Base-by-base conservation (phyloP, 352 stramenopile species). In the Globisporangium middletonii region DNA sequence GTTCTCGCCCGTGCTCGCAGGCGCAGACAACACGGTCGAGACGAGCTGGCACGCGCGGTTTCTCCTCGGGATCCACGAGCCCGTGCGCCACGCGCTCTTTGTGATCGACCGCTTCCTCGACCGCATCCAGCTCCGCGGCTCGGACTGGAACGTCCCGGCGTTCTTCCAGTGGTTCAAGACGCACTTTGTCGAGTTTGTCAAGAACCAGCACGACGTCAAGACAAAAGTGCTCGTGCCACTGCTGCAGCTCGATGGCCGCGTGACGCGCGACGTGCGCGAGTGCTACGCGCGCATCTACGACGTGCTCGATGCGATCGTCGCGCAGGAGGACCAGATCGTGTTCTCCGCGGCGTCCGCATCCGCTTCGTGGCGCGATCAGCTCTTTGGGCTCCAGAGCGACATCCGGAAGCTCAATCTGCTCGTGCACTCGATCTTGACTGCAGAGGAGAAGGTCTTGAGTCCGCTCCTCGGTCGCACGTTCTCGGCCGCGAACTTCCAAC, bases 151-250 rank as follows among this genome's bases (percentile, higher is more conserved):
- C 53, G 73, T 84, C 26, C 55, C 54, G 28, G 83, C 87, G 65
- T 92, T 92, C 60, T 92, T 94, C 56, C 54, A 51, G 27, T 94
- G 81, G 79, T 94, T 94, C 62, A 87, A 84, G 59, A 72, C 72
- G 19, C 69, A 92, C 42, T 94, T 94, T 63, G 72, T 89, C 47
- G 80, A 89, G 56, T 92, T 91, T 60, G 58, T 94, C 16, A 77
- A 69, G 44, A 77, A 76, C 47, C 83, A 94, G 63, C 73, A 88
- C 50, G 67, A 88, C 23, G 65, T 87, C 26, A 94, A 94, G 57
- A 72, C 62, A 13, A 75, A 70, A 19, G 78, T 91, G 19, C 60
- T 92, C 9, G 56, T 87, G 2, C 83, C 83, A 15, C 62, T 90
- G 15, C 53, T 94, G n/a, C 64, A 75, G 35, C 59, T 92, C 41